phyloP scores from a whole-genome alignment of 1,139 yeast genomes.

The Candida sanyaensis region DNA sequence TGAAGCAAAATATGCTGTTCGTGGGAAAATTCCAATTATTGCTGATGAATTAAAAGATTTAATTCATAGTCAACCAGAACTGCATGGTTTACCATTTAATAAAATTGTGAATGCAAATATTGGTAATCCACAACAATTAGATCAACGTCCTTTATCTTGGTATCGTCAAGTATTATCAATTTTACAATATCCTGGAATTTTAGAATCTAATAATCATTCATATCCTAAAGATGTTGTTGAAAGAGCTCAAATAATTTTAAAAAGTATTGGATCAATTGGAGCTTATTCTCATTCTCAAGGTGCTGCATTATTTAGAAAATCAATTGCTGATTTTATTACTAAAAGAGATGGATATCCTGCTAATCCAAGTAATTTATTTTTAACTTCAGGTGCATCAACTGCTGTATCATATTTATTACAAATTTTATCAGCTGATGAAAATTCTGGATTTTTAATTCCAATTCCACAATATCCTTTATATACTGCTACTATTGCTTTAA shows the following conservation, averaged over 20 bases:
- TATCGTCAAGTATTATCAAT: conserved; percentile 87
- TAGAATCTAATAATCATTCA: conserved; percentile 33
- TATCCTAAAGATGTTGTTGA: conserved; percentile 72
- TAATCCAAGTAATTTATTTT: conserved; percentile 68
- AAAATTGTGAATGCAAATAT: conserved; percentile 86
- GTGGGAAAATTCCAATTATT: conserved; percentile 90
- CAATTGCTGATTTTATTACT: conserved; percentile 79
- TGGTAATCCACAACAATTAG: conserved; percentile 96
- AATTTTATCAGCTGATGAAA: conserved; percentile 62
- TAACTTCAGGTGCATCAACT: conserved; percentile 92
- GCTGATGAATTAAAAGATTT: conserved; percentile 76
- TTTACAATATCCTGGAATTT: conserved; percentile 78
- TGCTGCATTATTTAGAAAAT: conserved; percentile 63
- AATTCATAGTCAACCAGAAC: conserved; percentile 50
- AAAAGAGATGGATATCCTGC: conserved; percentile 58
- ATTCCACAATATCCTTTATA: conserved; percentile 97
- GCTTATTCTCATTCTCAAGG: conserved; percentile 97
- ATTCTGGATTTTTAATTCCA: conserved; percentile 88
- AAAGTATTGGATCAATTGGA: conserved; percentile 78
- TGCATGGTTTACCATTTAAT: conserved; percentile 71
- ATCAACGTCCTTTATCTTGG: conserved; percentile 93
- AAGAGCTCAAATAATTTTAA: conserved; percentile 64
- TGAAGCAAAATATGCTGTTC: conserved; percentile 90
- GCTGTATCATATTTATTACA: conserved; percentile 81
- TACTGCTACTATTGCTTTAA: conserved; percentile 86